phyloP scores from a whole-genome alignment of 108 stramenopile genomes.

The Fistulifera pelliculosa region DNA sequence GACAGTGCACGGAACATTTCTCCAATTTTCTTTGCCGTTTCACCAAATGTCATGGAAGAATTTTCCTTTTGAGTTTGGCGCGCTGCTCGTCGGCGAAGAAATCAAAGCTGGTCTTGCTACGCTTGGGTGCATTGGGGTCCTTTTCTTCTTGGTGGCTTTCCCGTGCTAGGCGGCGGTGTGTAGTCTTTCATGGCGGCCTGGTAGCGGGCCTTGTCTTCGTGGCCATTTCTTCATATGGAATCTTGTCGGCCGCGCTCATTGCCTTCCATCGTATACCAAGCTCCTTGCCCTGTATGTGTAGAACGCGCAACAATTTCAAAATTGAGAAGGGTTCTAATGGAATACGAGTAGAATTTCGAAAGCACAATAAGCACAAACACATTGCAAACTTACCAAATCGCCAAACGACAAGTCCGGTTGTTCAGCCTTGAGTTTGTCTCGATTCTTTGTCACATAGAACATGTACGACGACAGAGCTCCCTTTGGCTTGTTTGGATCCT shows the following conservation, averaged over 20 bases:
- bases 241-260: constrained; percentile 45
- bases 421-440: constrained; percentile 56
- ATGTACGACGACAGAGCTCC: constrained; percentile 50
- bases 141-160: constrained; percentile 5
- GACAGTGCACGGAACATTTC: constrained; percentile 43
- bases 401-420: constrained; percentile 55
- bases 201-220: constrained; percentile 59
- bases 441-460: constrained; percentile 42
- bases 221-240: constrained; percentile 52
- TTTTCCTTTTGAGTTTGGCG: constrained; percentile 53
- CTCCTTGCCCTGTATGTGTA: constrained; percentile 45
- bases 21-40: constrained; percentile 28
- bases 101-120: constrained; percentile 50
- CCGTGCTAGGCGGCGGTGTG: constrained; percentile 18
- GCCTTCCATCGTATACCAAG: constrained; percentile 44
- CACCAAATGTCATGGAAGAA: constrained; percentile 49
- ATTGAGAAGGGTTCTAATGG: no score
- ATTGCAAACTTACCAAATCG: constrained; percentile 29
- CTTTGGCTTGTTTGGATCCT: constrained; percentile 64
- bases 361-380: no score
- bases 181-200: constrained; percentile 41
- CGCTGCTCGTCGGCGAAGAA: constrained; percentile 50
- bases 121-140: constrained; percentile 64
- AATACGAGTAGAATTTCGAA: no score
- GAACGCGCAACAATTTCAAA: no score